These are phyloP conservation scores for Albophoma yamanashiensis DNA, from an alignment of 2,329 filamentous ascomycete genomes.

Conservation along the genomic window DNA sequence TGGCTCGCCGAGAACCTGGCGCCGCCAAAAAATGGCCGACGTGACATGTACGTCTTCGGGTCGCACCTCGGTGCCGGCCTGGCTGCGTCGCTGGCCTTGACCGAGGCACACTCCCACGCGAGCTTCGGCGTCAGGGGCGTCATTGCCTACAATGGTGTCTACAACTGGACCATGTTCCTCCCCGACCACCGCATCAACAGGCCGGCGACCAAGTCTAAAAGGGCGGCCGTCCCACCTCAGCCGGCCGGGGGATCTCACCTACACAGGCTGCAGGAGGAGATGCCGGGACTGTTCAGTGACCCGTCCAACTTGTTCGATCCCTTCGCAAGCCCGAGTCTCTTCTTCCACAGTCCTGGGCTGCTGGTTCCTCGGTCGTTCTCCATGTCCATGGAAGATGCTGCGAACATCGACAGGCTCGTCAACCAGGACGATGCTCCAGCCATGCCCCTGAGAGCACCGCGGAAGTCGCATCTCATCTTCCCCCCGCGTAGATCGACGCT, in stretches of 20 bases:
- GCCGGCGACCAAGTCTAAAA: slow-evolving; percentile 7
- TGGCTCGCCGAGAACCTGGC: slow-evolving; percentile 37
- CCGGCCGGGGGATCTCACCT: slow-evolving; percentile 23
- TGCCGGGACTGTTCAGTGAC: slow-evolving; percentile 32
- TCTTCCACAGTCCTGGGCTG: slow-evolving; percentile 45
- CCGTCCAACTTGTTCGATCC: slow-evolving; percentile 45
- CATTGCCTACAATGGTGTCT: slow-evolving; percentile 48
- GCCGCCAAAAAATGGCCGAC: slow-evolving; percentile 22
- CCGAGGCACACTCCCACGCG: slow-evolving; percentile 34
- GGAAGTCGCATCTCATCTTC: slow-evolving; percentile 33
- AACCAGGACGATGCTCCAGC: slow-evolving; percentile 7
- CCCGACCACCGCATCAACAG: slow-evolving; percentile 38
- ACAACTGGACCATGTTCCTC: slow-evolving; percentile 53
- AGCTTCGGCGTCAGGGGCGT: slow-evolving; percentile 40
- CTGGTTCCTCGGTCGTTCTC: slow-evolving; percentile 33
- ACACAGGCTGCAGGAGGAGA: slow-evolving; percentile 22
- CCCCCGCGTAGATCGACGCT: slow-evolving; percentile 36
- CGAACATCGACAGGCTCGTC: slow-evolving; percentile 12
- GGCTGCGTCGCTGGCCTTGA: slow-evolving; percentile 45
- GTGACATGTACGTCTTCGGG: slow-evolving; percentile 37
- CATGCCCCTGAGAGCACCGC: slow-evolving; percentile 16
- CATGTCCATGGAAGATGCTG: slow-evolving; percentile 17
- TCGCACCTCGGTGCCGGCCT: slow-evolving; percentile 48
- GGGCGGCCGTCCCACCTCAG: slow-evolving; percentile 6
- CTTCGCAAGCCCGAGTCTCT: slow-evolving; percentile 47